These are phyloP conservation scores for Aspergillus terreus DNA, from an alignment of 2,329 filamentous ascomycete genomes.

Conservation along the genomic window DNA sequence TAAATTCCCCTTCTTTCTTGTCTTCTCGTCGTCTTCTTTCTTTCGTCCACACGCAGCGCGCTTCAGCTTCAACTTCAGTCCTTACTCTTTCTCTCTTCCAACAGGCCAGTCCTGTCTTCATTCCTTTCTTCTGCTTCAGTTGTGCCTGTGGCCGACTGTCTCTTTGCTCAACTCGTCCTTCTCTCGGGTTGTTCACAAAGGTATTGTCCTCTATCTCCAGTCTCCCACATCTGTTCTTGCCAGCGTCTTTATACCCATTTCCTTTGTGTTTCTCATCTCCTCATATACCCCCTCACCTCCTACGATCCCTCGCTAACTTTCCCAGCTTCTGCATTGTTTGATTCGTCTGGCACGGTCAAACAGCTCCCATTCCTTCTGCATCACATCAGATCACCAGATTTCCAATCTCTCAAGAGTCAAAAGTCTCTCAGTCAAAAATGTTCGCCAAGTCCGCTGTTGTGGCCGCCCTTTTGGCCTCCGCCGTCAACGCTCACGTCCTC, in stretches of 20 bases:
- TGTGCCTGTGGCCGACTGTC: slow-evolving; percentile 33
- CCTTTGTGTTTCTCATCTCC: background rate
- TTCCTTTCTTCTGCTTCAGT: slow-evolving; percentile 20
- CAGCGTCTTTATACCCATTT: background rate
- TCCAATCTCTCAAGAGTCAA: background rate
- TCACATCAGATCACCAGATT: slow-evolving; percentile 13
- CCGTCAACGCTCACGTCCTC: slow-evolving; percentile 70
- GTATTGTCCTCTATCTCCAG: slow-evolving; percentile 17
- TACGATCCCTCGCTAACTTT: slow-evolving; percentile 3
- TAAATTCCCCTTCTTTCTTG: background rate
- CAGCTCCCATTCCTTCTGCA: slow-evolving; percentile 16
- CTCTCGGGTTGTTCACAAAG: slow-evolving; percentile 17
- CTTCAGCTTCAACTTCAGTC: slow-evolving; percentile 10
- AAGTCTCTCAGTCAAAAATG: slow-evolving; percentile 19
- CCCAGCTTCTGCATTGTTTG: slow-evolving; percentile 11
- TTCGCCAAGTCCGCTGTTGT: slow-evolving; percentile 25
- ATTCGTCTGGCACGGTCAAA: slow-evolving; percentile 36
- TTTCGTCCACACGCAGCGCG: slow-evolving; percentile 20
- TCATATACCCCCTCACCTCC: background rate
- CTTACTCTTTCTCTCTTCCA: slow-evolving; percentile 11
- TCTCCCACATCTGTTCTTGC: background rate
- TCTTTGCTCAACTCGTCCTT: slow-evolving; percentile 19
- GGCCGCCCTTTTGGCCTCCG: slow-evolving; percentile 50
- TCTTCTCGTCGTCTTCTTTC: slow-evolving; percentile 7
- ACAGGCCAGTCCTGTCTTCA: slow-evolving; percentile 35